A percentile compares a stretch with the other conserved stretches of the same genome.
phyloP scores from a whole-genome alignment of 257 asterid species.

The Nicotiana otophora region DNA sequence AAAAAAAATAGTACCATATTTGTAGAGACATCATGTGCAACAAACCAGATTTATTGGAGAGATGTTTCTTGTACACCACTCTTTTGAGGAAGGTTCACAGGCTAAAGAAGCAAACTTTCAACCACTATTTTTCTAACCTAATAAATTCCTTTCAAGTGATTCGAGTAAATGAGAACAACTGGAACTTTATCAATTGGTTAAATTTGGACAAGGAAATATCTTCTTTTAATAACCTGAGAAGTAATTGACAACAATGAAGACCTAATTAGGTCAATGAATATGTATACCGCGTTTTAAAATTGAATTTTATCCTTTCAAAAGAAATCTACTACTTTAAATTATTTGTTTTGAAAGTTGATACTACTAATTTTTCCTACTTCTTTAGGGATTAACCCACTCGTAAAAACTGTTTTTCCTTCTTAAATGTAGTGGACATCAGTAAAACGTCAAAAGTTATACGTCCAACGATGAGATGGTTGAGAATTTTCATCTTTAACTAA shows the following conservation, averaged over 20 bases:
- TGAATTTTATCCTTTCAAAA: no score
- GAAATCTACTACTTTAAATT: no score
- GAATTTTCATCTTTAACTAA: not conserved
- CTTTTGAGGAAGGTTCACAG: not conserved
- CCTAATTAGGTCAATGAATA: not conserved
- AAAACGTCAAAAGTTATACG: not conserved
- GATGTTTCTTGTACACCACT: not conserved
- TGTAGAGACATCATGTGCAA: not conserved
- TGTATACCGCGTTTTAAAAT: no score
- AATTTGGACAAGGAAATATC: not conserved
- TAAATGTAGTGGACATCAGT: not conserved
- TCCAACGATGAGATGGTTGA: not conserved
- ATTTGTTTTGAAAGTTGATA: no score
- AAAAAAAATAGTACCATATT: not conserved
- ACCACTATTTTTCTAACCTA: not conserved
- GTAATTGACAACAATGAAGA: not conserved
- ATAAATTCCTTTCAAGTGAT: constrained; percentile 4
- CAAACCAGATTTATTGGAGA: not conserved
- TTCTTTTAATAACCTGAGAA: not conserved
- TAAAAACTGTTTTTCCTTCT: no score
- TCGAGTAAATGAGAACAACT: not conserved
- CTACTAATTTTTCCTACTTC: no score
- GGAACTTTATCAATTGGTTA: not conserved
- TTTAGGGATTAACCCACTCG: no score
- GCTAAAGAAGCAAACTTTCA: not conserved